Evolutionary conservation across 75 land plant genomes (phyloP).

Genomic region (Pseudotsuga menziesii): DNA sequence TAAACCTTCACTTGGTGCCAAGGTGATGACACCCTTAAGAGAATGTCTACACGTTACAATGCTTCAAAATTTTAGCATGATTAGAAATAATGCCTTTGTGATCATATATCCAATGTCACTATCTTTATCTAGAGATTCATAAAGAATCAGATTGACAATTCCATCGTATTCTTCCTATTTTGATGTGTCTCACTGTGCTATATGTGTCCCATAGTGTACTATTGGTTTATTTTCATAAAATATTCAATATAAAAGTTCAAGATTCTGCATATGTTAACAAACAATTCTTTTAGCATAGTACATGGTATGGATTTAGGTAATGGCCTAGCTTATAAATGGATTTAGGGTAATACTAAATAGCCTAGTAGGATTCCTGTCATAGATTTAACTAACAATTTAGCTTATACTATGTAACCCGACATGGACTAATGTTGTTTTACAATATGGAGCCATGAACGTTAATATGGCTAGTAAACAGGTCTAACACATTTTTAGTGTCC

Average conservation of each 20-base stretch:
- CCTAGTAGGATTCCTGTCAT: neutral
- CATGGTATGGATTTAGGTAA: neutral
- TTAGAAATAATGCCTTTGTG: neutral
- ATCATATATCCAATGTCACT: neutral
- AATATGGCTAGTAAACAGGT: neutral
- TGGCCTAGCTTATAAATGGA: neutral
- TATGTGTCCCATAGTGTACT: neutral
- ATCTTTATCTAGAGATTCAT: neutral
- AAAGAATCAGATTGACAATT: neutral
- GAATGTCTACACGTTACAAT: neutral
- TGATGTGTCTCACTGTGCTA: too few species aligned
- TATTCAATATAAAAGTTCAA: neutral
- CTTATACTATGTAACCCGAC: neutral
- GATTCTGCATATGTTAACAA: neutral
- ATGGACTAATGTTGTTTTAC: neutral
- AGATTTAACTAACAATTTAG: neutral
- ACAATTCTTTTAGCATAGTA: neutral
- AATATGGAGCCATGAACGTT: neutral
- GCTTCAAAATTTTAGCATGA: neutral
- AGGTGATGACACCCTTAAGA: neutral
- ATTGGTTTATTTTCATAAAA: neutral
- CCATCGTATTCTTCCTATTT: neutral
- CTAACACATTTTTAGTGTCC: too few species aligned
- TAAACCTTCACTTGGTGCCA: neutral
- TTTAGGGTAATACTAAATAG: too few species aligned